Conservation (phyloP, 2,329 filamentous ascomycete genomes). For the Xylariaceae sp. region DNA sequence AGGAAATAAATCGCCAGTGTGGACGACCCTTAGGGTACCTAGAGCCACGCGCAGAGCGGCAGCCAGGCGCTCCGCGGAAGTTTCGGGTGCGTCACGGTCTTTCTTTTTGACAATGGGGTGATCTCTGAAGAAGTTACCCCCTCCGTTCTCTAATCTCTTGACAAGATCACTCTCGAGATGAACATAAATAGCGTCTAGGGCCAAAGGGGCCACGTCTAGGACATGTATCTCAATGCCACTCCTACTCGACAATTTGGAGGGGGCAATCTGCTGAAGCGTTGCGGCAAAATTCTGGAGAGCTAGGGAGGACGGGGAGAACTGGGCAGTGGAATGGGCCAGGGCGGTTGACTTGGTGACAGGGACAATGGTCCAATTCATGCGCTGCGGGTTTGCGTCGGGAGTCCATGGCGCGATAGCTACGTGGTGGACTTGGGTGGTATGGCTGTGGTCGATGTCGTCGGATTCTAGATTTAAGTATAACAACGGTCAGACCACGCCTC, state of each 20-base stretch:
- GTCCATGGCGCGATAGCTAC: conserved; percentile 73
- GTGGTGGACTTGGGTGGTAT: conserved; percentile 48
- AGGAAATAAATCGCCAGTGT: conserved; percentile 73
- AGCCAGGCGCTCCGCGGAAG: conserved; percentile 55
- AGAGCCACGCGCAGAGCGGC: conserved; percentile 71
- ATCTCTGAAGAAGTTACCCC: conserved; percentile 73
- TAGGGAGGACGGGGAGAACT: conserved; percentile 68
- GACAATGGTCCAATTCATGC: conserved; percentile 78
- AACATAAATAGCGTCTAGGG: conserved; percentile 81
- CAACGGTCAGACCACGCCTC: conserved; percentile 12
- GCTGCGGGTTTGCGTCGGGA: conserved; percentile 54
- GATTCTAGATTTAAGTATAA: conserved; percentile 24
- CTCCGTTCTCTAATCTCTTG: conserved; percentile 74
- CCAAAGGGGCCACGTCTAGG: conserved; percentile 73
- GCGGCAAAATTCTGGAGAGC: conserved; percentile 77
- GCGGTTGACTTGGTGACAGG: conserved; percentile 64
- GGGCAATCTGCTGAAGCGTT: conserved; percentile 66
- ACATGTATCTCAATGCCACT: conserved; percentile 79
- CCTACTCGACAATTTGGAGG: conserved; percentile 69
- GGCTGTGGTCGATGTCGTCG: conserved; percentile 29
- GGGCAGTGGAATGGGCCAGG: conserved; percentile 71
- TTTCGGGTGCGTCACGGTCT: conserved; percentile 29
- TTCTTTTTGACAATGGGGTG: conserved; percentile 42
- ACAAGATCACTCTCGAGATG: conserved; percentile 77
- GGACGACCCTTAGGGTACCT: conserved; percentile 68